Percentiles rank a stretch among this genome's conserved stretches.
Conservation (phyloP, 164 flowering plant species). For the Warburgia ugandensis region DNA sequence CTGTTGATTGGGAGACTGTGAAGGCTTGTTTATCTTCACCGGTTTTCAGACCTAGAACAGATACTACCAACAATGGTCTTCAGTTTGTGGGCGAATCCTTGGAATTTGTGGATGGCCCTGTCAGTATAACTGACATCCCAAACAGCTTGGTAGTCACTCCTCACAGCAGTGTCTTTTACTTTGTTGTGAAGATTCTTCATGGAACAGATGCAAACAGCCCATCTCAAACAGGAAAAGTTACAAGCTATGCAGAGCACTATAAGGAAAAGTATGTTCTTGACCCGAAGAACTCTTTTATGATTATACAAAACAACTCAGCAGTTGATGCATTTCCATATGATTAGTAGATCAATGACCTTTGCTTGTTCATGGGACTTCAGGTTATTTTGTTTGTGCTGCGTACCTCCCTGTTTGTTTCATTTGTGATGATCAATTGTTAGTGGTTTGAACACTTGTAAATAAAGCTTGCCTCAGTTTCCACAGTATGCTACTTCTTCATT, state of each 20-base stretch:
- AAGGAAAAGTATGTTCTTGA: conserved; percentile 35
- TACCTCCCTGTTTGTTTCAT: too few species aligned
- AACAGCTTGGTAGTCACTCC: conserved; percentile 76
- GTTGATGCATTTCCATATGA: too few species aligned
- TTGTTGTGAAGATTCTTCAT: conserved; percentile 39
- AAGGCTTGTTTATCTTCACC: conserved; percentile 75
- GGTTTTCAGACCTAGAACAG: conserved; percentile 33
- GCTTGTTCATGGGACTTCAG: too few species aligned
- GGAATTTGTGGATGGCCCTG: conserved; percentile 49
- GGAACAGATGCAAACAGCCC: conserved; percentile 48
- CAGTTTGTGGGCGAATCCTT: conserved; percentile 18
- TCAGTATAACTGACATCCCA: conserved; percentile 31
- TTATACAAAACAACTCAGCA: too few species aligned
- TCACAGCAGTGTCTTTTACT: conserved; percentile 49
- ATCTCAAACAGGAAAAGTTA: conserved; percentile 17
- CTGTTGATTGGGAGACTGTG: conserved; percentile 65
- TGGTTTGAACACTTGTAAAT: too few species aligned
- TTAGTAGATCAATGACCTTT: too few species aligned
- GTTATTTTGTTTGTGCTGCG: too few species aligned
- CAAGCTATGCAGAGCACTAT: conserved; percentile 46
- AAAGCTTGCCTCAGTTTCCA: too few species aligned
- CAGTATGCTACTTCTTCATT: too few species aligned
- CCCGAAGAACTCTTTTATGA: not conserved
- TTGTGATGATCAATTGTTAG: too few species aligned
- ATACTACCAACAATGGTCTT: conserved; percentile 9